Evolutionary conservation across 1,139 yeast species (phyloP).

Genomic region (Protomyces arabidopsidicola): DNA sequence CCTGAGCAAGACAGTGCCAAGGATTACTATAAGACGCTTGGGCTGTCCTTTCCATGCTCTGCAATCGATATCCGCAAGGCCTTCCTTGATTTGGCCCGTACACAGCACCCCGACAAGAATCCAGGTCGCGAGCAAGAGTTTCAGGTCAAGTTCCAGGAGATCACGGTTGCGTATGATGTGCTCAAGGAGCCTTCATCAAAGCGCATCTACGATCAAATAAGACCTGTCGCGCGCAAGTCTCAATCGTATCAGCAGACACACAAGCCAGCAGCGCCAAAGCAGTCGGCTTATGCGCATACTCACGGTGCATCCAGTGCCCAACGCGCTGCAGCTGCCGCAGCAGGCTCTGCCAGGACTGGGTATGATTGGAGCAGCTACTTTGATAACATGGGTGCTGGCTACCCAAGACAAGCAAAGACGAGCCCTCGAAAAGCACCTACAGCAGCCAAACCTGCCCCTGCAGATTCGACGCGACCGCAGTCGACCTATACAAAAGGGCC

Average conservation of each 20-base stretch:
- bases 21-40: conserved; percentile 37
- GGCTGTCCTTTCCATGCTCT: conserved; percentile 1
- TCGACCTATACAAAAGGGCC: not conserved
- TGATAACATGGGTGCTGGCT: not conserved
- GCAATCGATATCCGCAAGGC: conserved; percentile 25
- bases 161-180: conserved; percentile 28
- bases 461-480: not conserved
- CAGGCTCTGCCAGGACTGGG: not conserved
- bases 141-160: conserved; percentile 26
- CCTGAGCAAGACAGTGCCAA: conserved; percentile 19
- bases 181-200: conserved; percentile 20
- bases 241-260: not conserved
- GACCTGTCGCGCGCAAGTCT: not conserved
- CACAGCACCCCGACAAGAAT: conserved; percentile 30
- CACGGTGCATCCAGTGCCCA: not conserved
- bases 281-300: not conserved
- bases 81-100: conserved; percentile 20
- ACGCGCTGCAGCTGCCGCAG: not conserved
- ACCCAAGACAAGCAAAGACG: not conserved
- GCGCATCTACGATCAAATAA: conserved; percentile 26
- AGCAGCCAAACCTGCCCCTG: not conserved
- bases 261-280: not conserved
- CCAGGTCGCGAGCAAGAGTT: conserved; percentile 27
- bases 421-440: not conserved
- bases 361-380: not conserved